These are phyloP conservation scores for Hibiscus tridactylites DNA, from an alignment of 345 rosid species.

Conservation along the genomic window DNA sequence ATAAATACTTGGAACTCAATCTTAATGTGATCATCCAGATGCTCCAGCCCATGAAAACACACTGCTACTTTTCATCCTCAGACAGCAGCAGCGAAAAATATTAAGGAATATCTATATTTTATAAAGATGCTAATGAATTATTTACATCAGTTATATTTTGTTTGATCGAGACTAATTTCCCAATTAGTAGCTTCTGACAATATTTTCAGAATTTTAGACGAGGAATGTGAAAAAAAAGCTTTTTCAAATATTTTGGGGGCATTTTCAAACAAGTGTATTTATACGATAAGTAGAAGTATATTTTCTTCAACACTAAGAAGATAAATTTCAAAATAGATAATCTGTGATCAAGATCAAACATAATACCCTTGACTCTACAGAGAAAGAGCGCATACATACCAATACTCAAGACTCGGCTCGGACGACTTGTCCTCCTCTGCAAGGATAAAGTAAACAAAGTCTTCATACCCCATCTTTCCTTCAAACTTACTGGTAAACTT, in stretches of 20 bases:
- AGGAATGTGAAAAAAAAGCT: background rate
- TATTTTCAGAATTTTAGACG: background rate
- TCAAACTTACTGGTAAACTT: conserved; percentile 79
- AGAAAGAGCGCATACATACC: conserved; percentile 31
- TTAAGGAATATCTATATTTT: background rate
- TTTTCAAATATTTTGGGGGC: background rate
- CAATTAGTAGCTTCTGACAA: background rate
- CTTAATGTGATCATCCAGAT: background rate
- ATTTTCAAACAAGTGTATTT: background rate
- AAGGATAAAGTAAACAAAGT: conserved; percentile 86
- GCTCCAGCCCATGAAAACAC: background rate
- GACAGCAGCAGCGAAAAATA: background rate
- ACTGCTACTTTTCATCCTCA: background rate
- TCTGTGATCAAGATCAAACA: background rate
- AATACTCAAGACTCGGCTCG: conserved; percentile 90
- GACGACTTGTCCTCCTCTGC: conserved; percentile 98
- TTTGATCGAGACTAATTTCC: background rate
- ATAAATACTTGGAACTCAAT: background rate
- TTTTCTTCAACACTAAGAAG: background rate
- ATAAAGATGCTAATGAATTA: background rate
- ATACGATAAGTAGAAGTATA: background rate
- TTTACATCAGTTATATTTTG: background rate
- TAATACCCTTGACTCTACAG: background rate
- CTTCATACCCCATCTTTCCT: conserved; percentile 97
- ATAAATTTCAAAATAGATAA: background rate